Conservation (phyloP, 225 moss, liverwort and hornwort genomes). For the Pleurozium schreberi region DNA sequence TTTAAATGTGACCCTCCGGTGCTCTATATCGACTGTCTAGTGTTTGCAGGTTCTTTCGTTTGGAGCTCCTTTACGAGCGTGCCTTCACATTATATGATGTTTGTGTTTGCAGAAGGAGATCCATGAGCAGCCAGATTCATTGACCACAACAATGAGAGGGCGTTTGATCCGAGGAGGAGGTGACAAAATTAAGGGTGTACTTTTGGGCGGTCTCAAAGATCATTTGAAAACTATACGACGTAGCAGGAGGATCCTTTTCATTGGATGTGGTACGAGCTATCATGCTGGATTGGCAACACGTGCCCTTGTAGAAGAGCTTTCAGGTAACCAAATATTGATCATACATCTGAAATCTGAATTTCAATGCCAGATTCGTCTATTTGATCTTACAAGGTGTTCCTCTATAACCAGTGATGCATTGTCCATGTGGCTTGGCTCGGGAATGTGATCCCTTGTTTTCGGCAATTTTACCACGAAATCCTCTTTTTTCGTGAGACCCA, state of each 20-base stretch:
- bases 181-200: constrained; percentile 75
- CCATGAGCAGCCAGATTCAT: constrained; percentile 94
- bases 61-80: neutral
- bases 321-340: constrained; percentile 36
- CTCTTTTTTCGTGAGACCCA: neutral
- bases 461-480: neutral
- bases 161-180: constrained; percentile 79
- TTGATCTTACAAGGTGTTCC: neutral
- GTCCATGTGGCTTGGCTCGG: neutral
- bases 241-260: constrained; percentile 84
- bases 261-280: constrained; percentile 99
- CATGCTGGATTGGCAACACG: constrained; percentile 95
- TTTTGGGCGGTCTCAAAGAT: constrained; percentile 90
- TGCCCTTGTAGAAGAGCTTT: constrained; percentile 92
- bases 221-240: constrained; percentile 79
- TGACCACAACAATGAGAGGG: constrained; percentile 96
- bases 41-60: neutral
- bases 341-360: neutral
- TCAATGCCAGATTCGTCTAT: neutral
- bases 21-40: neutral
- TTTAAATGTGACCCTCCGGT: neutral
- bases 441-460: neutral
- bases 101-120: constrained; percentile 67
- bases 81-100: neutral
- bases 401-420: neutral